Conservation (phyloP, 1,139 yeast genomes). For the Yarrowia galli region DNA sequence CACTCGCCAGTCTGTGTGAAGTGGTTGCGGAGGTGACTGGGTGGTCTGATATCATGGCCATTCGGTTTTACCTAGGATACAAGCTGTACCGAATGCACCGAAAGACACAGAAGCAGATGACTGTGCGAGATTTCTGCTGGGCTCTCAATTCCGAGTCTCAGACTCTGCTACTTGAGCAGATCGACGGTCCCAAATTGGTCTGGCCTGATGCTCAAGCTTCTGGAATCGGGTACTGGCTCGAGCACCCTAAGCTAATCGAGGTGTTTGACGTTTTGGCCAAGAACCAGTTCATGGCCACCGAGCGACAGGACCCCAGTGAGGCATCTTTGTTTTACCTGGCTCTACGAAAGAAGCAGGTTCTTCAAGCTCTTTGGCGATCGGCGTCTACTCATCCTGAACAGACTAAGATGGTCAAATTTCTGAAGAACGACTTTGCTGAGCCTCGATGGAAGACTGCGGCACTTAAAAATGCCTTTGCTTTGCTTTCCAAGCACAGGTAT, state of each 20-base stretch:
- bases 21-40: slow-evolving; percentile 64
- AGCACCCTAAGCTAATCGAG: slow-evolving; percentile 58
- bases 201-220: slow-evolving; percentile 70
- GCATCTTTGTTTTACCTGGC: slow-evolving; percentile 83
- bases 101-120: slow-evolving; percentile 58
- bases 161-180: slow-evolving; percentile 64
- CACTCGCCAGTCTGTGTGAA: slow-evolving; percentile 72
- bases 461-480: slow-evolving; percentile 86
- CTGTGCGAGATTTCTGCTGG: slow-evolving; percentile 86
- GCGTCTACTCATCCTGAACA: slow-evolving; percentile 81
- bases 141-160: slow-evolving; percentile 85
- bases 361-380: slow-evolving; percentile 83
- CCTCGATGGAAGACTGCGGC: slow-evolving; percentile 89
- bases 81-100: slow-evolving; percentile 68
- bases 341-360: slow-evolving; percentile 73
- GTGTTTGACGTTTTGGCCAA: slow-evolving; percentile 74
- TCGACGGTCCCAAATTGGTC: slow-evolving; percentile 56
- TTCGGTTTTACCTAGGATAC: slow-evolving; percentile 74
- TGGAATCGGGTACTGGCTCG: slow-evolving; percentile 79
- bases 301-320: slow-evolving; percentile 70
- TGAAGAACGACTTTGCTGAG: slow-evolving; percentile 75
- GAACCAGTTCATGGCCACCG: slow-evolving; percentile 53
- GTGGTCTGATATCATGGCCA: slow-evolving; percentile 74
- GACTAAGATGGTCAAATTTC: slow-evolving; percentile 76
- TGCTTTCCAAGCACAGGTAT: slow-evolving; percentile 85